A percentile compares a stretch with the other conserved stretches of the same genome.
Evolutionary conservation across 1,139 yeast genomes (phyloP).

Genomic region (Nadsonia starkeyi-henricii): DNA sequence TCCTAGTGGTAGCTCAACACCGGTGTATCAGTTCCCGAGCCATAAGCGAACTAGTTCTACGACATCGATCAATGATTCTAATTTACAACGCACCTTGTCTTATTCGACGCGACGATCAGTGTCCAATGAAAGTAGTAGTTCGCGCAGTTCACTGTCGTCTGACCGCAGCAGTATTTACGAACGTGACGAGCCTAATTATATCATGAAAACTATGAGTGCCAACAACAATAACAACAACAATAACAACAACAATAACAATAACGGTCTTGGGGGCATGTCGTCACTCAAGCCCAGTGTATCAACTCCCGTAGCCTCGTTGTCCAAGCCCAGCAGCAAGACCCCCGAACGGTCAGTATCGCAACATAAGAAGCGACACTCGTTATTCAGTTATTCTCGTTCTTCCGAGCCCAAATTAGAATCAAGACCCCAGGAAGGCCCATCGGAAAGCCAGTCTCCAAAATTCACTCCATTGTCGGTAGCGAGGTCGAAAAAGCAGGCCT

Average conservation of each 20-base stretch:
- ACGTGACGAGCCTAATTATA: not conserved
- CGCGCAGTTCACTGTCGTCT: not conserved
- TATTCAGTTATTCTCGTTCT: no score
- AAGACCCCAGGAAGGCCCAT: not conserved
- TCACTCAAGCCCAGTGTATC: constrained; percentile 2
- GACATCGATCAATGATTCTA: not conserved
- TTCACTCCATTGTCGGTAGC: not conserved
- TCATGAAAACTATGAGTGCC: no score
- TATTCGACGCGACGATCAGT: not conserved
- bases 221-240: constrained; percentile 1
- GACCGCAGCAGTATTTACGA: not conserved
- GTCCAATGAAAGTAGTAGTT: not conserved
- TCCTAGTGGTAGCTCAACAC: no score
- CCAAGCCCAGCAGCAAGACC: no score
- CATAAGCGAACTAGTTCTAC: not conserved
- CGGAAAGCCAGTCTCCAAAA: not conserved
- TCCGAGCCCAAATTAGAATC: no score
- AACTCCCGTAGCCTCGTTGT: no score
- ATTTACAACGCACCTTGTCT: not conserved
- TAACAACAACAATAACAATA: not conserved
- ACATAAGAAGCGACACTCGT: no score
- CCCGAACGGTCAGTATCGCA: no score
- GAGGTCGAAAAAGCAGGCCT: constrained; percentile 3
- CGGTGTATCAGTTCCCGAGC: no score
- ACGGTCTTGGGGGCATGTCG: constrained; percentile 2